Conservation (phyloP, 2,329 filamentous ascomycete species). For the Cordyceps farinosa region DNA sequence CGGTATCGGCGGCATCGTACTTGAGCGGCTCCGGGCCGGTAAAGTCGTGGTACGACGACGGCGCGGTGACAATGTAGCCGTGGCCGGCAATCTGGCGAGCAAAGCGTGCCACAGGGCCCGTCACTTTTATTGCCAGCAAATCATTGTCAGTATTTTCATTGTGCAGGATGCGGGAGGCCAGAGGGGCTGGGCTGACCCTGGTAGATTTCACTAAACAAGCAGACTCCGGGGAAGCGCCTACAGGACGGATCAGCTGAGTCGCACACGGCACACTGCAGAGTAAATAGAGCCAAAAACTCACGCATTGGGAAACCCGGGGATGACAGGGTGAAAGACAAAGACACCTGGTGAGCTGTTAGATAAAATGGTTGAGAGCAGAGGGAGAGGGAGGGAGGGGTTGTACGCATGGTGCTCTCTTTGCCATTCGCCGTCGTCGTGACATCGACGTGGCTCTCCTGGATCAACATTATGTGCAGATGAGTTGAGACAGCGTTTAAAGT, state of each 20-base stretch:
- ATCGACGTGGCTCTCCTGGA: conserved; percentile 52
- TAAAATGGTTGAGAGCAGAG: neutral
- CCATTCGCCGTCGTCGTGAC: conserved; percentile 50
- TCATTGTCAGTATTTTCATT: neutral
- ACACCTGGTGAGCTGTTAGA: conserved; percentile 57
- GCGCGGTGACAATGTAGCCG: conserved; percentile 88
- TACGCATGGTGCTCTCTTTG: conserved; percentile 54
- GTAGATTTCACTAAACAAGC: conserved; percentile 91
- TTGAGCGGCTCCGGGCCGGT: conserved; percentile 76
- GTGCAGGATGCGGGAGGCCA: neutral
- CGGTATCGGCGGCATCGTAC: conserved; percentile 85
- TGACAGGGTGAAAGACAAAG: conserved; percentile 81
- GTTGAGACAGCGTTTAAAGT: neutral
- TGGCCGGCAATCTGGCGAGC: conserved; percentile 88
- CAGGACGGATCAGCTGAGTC: neutral
- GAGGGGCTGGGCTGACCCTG: conserved; percentile 59
- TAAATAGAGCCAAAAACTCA: conserved; percentile 39
- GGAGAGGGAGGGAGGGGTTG: conserved; percentile 16
- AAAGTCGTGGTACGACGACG: conserved; percentile 92
- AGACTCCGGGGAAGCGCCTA: conserved; percentile 75
- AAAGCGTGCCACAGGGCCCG: conserved; percentile 84
- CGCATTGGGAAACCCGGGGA: conserved; percentile 82
- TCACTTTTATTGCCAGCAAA: conserved; percentile 53
- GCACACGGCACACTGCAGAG: neutral
- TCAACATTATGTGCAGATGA: conserved; percentile 41